These are phyloP conservation scores for Candida tammaniensis DNA, from an alignment of 805 yeast genomes.

Conservation along the genomic window DNA sequence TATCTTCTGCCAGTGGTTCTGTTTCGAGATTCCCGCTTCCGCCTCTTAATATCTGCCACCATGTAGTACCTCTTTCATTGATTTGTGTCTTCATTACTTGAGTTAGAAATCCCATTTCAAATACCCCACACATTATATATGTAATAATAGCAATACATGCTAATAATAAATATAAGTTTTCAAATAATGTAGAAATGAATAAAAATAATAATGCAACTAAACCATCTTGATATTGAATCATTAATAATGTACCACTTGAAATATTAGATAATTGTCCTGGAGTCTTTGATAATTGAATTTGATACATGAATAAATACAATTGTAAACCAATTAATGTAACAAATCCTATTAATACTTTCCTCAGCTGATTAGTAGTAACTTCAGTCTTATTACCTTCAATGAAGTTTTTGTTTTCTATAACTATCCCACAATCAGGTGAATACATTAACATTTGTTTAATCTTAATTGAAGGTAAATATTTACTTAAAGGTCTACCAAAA, in stretches of 20 bases:
- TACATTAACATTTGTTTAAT: conserved; percentile 61
- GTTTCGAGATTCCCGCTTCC: no score
- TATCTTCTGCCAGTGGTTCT: neutral
- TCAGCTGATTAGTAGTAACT: conserved; percentile 36
- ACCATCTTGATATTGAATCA: conserved; percentile 72
- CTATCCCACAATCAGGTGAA: conserved; percentile 86
- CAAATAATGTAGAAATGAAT: conserved; percentile 53
- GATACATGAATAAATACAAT: conserved; percentile 57
- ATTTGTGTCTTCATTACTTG: conserved; percentile 66
- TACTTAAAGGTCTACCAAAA: conserved; percentile 69
- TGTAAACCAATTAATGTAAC: conserved; percentile 46
- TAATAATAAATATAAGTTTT: conserved; percentile 61
- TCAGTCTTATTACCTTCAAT: conserved; percentile 60
- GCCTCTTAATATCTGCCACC: conserved; percentile 68
- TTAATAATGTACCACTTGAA: conserved; percentile 51
- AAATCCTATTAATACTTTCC: conserved; percentile 42
- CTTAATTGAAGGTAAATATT: conserved; percentile 50
- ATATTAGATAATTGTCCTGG: conserved; percentile 78
- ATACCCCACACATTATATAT: conserved; percentile 66
- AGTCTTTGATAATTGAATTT: conserved; percentile 68
- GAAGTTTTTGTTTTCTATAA: conserved; percentile 26
- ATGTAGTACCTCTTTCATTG: conserved; percentile 64
- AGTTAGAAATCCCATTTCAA: conserved; percentile 73
- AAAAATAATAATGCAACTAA: conserved; percentile 61
- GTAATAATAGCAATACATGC: conserved; percentile 69